phyloP scores from a whole-genome alignment of 2,329 filamentous ascomycete genomes.

The Aspergillus sp. region DNA sequence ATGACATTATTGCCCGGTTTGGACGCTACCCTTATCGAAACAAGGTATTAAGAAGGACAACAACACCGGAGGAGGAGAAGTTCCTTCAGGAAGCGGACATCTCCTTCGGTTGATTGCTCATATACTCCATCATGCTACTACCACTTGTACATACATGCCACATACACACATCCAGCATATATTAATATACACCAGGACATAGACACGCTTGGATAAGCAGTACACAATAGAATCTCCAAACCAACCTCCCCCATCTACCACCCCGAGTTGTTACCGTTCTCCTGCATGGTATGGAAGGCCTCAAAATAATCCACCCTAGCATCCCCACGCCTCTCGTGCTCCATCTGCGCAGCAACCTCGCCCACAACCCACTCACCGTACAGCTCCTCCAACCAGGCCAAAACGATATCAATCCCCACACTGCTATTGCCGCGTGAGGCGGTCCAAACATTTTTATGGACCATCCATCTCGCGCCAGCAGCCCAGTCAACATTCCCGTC shows the following conservation, averaged over 20 bases:
- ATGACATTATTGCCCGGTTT: constrained; percentile 7
- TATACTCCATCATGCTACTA: neutral
- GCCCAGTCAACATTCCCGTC: too few relatives aligned
- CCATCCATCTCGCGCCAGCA: constrained; percentile 49
- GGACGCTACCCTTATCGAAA: constrained; percentile 11
- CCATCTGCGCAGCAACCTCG: neutral
- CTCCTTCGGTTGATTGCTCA: neutral
- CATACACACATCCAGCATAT: neutral
- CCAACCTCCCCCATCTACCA: neutral
- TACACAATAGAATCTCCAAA: neutral
- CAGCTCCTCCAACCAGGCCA: neutral
- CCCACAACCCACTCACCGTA: neutral
- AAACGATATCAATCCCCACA: neutral
- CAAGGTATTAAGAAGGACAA: neutral
- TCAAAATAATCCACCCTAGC: neutral
- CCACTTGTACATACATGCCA: neutral
- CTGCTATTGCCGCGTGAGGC: constrained; percentile 62
- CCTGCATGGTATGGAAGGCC: neutral
- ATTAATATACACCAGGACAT: neutral
- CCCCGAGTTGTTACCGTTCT: too few relatives aligned
- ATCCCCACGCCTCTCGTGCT: neutral
- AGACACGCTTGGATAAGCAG: neutral
- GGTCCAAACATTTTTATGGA: constrained; percentile 67
- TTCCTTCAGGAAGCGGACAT: constrained; percentile 4
- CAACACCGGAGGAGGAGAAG: constrained; percentile 6